phyloP scores from a whole-genome alignment of 306 rosid genomes.

The Crataegus laevigata region DNA sequence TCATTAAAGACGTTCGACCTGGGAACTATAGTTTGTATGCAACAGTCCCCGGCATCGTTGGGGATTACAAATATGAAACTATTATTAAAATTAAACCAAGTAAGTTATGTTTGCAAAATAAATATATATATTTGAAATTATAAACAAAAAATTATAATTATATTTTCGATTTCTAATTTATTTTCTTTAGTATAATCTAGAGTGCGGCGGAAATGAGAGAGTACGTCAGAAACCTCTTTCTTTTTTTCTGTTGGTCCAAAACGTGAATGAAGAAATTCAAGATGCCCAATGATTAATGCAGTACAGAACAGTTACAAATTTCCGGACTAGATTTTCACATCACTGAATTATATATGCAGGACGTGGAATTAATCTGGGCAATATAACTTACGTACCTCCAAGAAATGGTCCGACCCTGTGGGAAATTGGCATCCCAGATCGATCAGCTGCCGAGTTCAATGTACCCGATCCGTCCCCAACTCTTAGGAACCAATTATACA shows the following conservation, averaged over 20 bases:
- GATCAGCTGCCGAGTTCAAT: slow-evolving; percentile 55
- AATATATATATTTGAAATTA: too few species aligned
- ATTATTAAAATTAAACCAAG: slow-evolving; percentile 42
- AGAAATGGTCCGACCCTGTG: slow-evolving; percentile 75
- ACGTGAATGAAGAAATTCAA: too few species aligned
- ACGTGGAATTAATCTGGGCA: slow-evolving; percentile 15
- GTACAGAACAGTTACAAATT: too few species aligned
- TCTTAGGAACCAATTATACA: slow-evolving; percentile 35
- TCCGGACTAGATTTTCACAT: neutral
- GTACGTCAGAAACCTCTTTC: too few species aligned
- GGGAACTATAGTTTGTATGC: slow-evolving; percentile 67
- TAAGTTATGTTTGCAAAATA: neutral
- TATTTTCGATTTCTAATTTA: too few species aligned
- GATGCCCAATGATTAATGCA: too few species aligned
- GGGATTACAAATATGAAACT: slow-evolving; percentile 49
- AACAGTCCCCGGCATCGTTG: slow-evolving; percentile 72
- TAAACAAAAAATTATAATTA: too few species aligned
- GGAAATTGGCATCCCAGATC: slow-evolving; percentile 95
- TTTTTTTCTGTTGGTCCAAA: too few species aligned
- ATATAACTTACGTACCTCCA: slow-evolving; percentile 49
- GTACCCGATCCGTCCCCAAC: slow-evolving; percentile 51
- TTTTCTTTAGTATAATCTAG: too few species aligned
- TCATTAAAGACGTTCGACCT: slow-evolving; percentile 42
- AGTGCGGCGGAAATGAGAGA: too few species aligned
- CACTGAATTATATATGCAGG: slow-evolving; percentile 29